Evolutionary conservation across 441 rosid genomes (phyloP), one percentile per base, ranked within the genome.

Genomic region (Bocquillonia castaneifolia): DNA sequence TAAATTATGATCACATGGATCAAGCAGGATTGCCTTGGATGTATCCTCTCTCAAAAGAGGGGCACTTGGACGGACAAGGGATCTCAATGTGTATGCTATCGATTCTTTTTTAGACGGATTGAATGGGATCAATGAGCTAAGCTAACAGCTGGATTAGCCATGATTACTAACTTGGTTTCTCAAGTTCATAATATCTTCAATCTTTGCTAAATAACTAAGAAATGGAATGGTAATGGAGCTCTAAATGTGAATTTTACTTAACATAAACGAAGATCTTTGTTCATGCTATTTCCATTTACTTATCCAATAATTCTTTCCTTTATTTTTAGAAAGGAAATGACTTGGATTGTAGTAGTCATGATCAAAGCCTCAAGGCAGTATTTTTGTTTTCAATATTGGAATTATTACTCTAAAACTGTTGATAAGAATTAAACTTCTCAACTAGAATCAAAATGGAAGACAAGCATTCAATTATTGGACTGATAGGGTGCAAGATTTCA

Each of bases 21-120:
- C 58, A 26, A 18, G 61, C 84, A 93, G 99, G 83, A 81, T 86
- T 53, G 87, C 78, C 39, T 68, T 91, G 90, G 95, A 93, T 72
- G 77, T 85, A 48, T 88, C 96, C 66, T 62, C 84, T 0, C 82
- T 88, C 44, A 84, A 75, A 51, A 95, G 89, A 0, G 99, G 97
- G 32, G 93, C 96, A 10, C 96, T 96, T 3, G 88, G 91, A 59
- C 83, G 89, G 78, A 93, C 99, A 15, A 86, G 99, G 71, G 99
- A 96, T 71, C 79, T 93, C 17, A 76, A 79, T 18, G 71, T 89
- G 59, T 71, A 76, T 44, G 47, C 79, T 2, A 58, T 85, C 1
- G 79, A 83, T 74, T 82, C 85, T 5, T 83, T 81, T 75, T 83
- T 84, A 0, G 80, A 85, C 52, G 76, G 80, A 23, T 67, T 86